Percentiles rank a stretch among this genome's conserved stretches.
phyloP scores from a whole-genome alignment of 345 rosid genomes.

The Heritiera fomes region DNA sequence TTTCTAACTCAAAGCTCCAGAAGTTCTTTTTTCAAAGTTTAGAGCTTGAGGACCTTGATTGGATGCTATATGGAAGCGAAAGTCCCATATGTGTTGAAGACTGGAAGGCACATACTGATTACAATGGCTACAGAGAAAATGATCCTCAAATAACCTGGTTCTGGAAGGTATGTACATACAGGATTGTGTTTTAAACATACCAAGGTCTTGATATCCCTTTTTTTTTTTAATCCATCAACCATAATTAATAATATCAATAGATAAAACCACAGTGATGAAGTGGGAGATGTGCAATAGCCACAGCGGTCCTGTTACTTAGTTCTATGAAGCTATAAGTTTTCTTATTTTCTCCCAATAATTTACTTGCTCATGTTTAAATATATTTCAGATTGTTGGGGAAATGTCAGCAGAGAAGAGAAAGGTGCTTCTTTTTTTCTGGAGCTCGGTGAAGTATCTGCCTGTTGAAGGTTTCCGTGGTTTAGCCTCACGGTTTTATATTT shows the following conservation, averaged over 20 bases:
- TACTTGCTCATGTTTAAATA: neutral
- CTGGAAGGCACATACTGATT: slow-evolving; percentile 86
- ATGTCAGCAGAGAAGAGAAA: slow-evolving; percentile 69
- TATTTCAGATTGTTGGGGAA: slow-evolving; percentile 60
- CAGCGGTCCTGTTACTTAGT: neutral
- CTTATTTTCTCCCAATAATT: neutral
- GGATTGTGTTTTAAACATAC: slow-evolving; percentile 7
- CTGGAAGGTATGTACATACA: slow-evolving; percentile 68
- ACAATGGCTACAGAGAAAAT: slow-evolving; percentile 68
- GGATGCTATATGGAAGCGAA: slow-evolving; percentile 88
- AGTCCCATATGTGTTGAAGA: slow-evolving; percentile 62
- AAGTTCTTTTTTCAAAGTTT: slow-evolving; percentile 56
- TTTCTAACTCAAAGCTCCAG: slow-evolving; percentile 31
- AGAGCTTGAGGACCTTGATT: slow-evolving; percentile 73
- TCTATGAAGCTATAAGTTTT: neutral
- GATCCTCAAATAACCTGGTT: slow-evolving; percentile 87
- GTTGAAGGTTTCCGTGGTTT: slow-evolving; percentile 93
- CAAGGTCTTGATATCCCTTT: neutral
- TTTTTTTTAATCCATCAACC: neutral
- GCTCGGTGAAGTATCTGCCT: slow-evolving; percentile 78
- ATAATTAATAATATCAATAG: neutral
- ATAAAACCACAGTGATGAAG: neutral
- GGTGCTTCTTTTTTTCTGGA: slow-evolving; percentile 83
- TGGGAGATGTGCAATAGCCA: neutral
- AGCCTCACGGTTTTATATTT: slow-evolving; percentile 64